These are phyloP conservation scores for Areca catechu DNA, from an alignment of 176 grass and related monocot species.

Conservation along the genomic window DNA sequence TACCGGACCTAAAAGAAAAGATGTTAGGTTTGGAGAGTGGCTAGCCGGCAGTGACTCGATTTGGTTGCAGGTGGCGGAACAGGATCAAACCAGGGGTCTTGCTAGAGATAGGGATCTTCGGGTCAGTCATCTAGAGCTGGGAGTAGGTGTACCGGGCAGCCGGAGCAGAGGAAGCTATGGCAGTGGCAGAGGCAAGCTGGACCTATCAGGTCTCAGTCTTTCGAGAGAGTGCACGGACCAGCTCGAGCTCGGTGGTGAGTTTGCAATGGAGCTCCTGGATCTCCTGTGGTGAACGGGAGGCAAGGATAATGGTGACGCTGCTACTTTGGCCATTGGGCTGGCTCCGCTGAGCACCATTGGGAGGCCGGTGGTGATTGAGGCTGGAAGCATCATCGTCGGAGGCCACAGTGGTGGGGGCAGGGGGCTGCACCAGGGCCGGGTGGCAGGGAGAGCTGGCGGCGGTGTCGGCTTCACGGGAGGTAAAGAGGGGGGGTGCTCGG, in stretches of 20 bases:
- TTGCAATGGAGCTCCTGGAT: conserved; percentile 55
- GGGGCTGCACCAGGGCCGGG: neutral
- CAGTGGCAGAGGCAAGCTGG: conserved; percentile 24
- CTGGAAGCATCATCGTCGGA: conserved; percentile 34
- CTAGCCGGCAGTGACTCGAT: too few species aligned
- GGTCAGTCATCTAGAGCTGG: conserved; percentile 37
- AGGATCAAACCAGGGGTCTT: conserved; percentile 7
- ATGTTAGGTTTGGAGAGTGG: too few species aligned
- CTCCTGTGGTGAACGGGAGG: conserved; percentile 34
- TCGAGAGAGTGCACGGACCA: too few species aligned
- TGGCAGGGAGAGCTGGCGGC: too few species aligned
- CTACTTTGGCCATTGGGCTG: conserved; percentile 34
- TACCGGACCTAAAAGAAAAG: too few species aligned
- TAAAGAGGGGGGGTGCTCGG: too few species aligned
- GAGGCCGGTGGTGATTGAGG: conserved; percentile 18
- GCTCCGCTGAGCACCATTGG: conserved; percentile 14
- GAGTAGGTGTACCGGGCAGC: conserved; percentile 29
- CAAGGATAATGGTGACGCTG: conserved; percentile 24
- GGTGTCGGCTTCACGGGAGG: too few species aligned
- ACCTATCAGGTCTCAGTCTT: conserved; percentile 24
- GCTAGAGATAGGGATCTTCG: conserved; percentile 7
- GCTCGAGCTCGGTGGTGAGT: too few species aligned
- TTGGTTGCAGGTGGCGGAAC: conserved; percentile 17
- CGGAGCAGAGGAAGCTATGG: conserved; percentile 6
- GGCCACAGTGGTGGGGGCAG: neutral